These are phyloP conservation scores for Mortierella sp. DNA, from an alignment of 371 early-diverging fungal species.

Conservation along the genomic window DNA sequence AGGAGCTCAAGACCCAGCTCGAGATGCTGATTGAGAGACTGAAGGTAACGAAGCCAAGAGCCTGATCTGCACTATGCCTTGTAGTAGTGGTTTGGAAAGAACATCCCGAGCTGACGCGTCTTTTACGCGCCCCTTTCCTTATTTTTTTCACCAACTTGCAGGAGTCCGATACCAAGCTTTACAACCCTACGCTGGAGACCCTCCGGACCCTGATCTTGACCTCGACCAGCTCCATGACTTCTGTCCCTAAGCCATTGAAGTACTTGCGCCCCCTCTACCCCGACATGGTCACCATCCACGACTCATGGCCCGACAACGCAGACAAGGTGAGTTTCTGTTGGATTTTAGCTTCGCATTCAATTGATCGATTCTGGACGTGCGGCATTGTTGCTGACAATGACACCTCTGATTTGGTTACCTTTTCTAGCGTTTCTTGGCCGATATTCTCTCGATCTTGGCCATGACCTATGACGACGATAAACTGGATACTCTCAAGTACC, in stretches of 20 bases:
- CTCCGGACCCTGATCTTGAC: constrained; percentile 92
- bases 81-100: background rate
- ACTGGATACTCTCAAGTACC: constrained; percentile 87
- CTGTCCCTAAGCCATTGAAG: constrained; percentile 98
- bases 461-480: constrained; percentile 96
- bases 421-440: constrained; percentile 83
- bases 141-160: constrained; percentile 30
- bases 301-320: constrained; percentile 78
- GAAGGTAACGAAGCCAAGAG: constrained; percentile 62
- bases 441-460: constrained; percentile 95
- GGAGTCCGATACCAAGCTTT: constrained; percentile 81
- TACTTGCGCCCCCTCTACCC: constrained; percentile 91
- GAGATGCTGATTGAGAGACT: constrained; percentile 95
- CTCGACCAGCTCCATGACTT: constrained; percentile 97
- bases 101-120: constrained; percentile 18
- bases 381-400: background rate
- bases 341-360: too few relatives aligned
- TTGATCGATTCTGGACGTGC: background rate
- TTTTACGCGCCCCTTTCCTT: constrained; percentile 11
- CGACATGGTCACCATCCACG: constrained; percentile 78
- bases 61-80: background rate
- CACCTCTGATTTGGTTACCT: background rate
- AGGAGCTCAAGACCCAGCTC: constrained; percentile 91
- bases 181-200: constrained; percentile 90
- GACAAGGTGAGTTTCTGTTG: constrained; percentile 72